Base-by-base conservation (phyloP, 768 basidiomycete genomes). In the Lentinula sp. region DNA sequence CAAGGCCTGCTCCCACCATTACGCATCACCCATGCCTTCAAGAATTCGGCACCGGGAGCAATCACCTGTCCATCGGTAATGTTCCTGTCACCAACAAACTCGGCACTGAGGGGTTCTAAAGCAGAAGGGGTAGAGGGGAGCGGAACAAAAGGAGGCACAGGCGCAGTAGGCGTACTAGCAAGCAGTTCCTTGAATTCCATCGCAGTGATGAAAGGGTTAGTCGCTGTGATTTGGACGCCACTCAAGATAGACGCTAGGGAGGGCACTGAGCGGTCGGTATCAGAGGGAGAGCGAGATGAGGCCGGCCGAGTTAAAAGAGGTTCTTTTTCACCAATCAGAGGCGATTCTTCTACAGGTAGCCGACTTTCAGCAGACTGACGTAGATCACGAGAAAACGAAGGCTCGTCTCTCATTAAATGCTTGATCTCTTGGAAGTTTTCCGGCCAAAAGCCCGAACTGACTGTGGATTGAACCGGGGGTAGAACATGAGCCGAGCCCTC, bases 31-130 rank as follows among this genome's bases (percentile, higher is more conserved):
- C 92, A 95, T 21, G 84, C 84, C 73, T 93, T 94, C 59, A 92
- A 82, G 66, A 94, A 95, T 69, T 90, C 89, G 0, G 89, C 90
- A 37, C 92, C 92, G 6, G 90, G 85, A 34, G 90, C 89, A 68
- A 93, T 88, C 23, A 77, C 72, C 65, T 91, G 89, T 0, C 91
- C 91, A 65, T 89, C 86, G 4, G 82, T 76, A 54, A 91, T 86
- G 37, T 89, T 92, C 43, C 85, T 77, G 68, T 93, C 88, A 39
- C 77, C 77, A 5, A 92, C 62, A 62, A 87, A 87, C 5, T 74
- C 74, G 3, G 89, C 88, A 40, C 77, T 77, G 61, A 88, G 67
- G 18, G 34, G 21, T 35, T 43, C 53, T 21, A 15, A 34, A 49
- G 46, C n/a, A 2, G 34, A 32, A 39, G 28, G 18, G 11, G 50